These are phyloP conservation scores for Fusarium sp. DNA, from an alignment of 2,329 filamentous ascomycete genomes.

Conservation along the genomic window DNA sequence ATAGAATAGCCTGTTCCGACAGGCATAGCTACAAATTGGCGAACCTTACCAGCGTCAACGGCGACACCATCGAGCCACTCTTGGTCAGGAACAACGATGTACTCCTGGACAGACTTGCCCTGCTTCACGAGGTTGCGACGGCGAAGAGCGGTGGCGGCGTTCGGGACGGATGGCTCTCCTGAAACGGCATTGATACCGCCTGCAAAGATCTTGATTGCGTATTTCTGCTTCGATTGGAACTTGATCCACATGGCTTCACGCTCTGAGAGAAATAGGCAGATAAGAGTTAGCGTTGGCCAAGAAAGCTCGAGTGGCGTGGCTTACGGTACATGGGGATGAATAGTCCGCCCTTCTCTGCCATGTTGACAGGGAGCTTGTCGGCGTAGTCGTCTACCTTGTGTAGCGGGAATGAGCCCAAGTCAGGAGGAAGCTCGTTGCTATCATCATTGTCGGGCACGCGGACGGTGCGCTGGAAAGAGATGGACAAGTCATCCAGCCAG, in stretches of 20 bases:
- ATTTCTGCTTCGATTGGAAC: neutral
- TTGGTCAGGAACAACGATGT: neutral
- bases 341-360: slow-evolving; percentile 1
- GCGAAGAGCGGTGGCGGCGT: neutral
- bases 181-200: slow-evolving; percentile 16
- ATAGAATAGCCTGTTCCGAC: neutral
- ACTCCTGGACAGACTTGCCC: neutral
- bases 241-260: slow-evolving; percentile 17
- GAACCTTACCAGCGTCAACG: neutral
- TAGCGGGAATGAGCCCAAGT: neutral
- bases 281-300: neutral
- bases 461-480: slow-evolving; percentile 5
- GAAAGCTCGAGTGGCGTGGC: fast-evolving
- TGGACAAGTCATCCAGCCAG: slow-evolving; percentile 8
- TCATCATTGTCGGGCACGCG: neutral
- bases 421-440: neutral
- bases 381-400: neutral
- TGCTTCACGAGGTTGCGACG: neutral
- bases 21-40: slow-evolving; percentile 6
- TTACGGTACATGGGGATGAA: slow-evolving; percentile 19
- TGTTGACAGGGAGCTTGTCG: neutral
- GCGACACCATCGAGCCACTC: neutral
- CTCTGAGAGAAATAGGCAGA: neutral
- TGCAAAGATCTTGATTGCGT: slow-evolving; percentile 2
- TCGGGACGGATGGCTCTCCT: neutral